A percentile compares a stretch with the other conserved stretches of the same genome.
Conservation (phyloP, 306 rosid genomes). For the Casuarina cunninghamiana region DNA sequence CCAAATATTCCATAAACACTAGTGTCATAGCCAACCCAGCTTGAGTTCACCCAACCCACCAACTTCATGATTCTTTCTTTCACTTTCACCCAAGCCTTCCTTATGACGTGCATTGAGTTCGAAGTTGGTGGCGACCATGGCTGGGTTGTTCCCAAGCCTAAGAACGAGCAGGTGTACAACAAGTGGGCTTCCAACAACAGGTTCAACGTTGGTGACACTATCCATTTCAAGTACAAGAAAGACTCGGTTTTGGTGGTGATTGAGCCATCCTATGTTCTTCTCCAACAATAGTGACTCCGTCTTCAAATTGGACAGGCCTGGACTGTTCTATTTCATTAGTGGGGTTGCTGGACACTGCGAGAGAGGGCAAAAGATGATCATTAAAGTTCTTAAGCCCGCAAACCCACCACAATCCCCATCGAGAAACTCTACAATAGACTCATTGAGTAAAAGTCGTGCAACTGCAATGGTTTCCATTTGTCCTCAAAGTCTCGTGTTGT, state of each 20-base stretch:
- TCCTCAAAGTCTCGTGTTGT: slow-evolving; percentile 17
- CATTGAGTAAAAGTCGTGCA: slow-evolving; percentile 24
- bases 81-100: slow-evolving; percentile 15
- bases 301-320: slow-evolving; percentile 47
- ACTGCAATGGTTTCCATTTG: slow-evolving; percentile 12
- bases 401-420: slow-evolving; percentile 36
- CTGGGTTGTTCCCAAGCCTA: slow-evolving; percentile 63
- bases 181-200: slow-evolving; percentile 78
- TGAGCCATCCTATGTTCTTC: slow-evolving; percentile 63
- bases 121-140: slow-evolving; percentile 60
- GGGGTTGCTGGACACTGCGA: slow-evolving; percentile 76
- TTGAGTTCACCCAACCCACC: neutral
- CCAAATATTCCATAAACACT: too few relatives aligned
- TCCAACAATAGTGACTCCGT: slow-evolving; percentile 56
- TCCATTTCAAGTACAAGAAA: slow-evolving; percentile 57
- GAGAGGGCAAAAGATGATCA: slow-evolving; percentile 67
- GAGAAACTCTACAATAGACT: slow-evolving; percentile 9
- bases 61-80: slow-evolving; percentile 31
- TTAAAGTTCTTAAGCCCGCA: slow-evolving; percentile 63
- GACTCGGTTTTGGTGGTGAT: slow-evolving; percentile 80
- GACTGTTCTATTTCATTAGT: slow-evolving; percentile 83
- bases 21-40: too few relatives aligned
- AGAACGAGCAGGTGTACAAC: slow-evolving; percentile 41
- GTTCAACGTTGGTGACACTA: slow-evolving; percentile 60
- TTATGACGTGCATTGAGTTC: slow-evolving; percentile 42